Base-by-base conservation (phyloP, 305 asterid species). In the Caryopteris hybrid region DNA sequence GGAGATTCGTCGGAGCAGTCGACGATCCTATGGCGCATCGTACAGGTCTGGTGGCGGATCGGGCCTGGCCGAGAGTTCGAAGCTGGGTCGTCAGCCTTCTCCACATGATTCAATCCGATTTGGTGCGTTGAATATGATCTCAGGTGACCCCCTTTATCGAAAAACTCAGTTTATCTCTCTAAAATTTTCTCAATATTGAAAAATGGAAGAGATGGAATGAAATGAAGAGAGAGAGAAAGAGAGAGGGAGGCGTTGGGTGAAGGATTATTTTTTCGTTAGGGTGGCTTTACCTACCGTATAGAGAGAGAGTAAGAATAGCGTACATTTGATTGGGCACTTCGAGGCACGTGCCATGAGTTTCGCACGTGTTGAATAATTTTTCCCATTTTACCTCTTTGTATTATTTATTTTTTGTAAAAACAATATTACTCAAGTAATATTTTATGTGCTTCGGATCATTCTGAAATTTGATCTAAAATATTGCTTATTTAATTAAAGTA, bases 91-190 rank as follows among this genome's bases (percentile, higher is more conserved):
- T 45, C 38, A 77, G 76, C 76, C 83, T 84, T 76, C 84, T 78
- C 88, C 84, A 83, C 86, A 83, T 83, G 79, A 54, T 78, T 80
- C 33, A 58, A 66, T 73, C 64, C 46, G 66, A 69, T 54, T 22
- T n/a, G 25, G 10, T 6, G 53, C 27, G 66, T 4, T 53, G 68
- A 27, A 64, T 60, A 25, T 68, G 73, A 43, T 70, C 72, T 77
- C 72, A 59, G 78, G 68, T 36, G 48, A 55, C 66, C 71, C 53
- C 64, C 61, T 45, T 3, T n/a, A 20, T 52, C 29, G 56, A 46
- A 38, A 27, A 1, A 22, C 33, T 53, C 25, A 8, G 25, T 33
- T 14, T 65, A 54, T 29, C 58, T 8, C 62, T 41, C 66, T 6
- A 46, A 3, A 60, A 27, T 45, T 18, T 45, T 45, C 60, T 36